Base-by-base conservation (phyloP, 176 grass and related monocot genomes). In the sorghum (Sorghum bicolor) region DNA sequence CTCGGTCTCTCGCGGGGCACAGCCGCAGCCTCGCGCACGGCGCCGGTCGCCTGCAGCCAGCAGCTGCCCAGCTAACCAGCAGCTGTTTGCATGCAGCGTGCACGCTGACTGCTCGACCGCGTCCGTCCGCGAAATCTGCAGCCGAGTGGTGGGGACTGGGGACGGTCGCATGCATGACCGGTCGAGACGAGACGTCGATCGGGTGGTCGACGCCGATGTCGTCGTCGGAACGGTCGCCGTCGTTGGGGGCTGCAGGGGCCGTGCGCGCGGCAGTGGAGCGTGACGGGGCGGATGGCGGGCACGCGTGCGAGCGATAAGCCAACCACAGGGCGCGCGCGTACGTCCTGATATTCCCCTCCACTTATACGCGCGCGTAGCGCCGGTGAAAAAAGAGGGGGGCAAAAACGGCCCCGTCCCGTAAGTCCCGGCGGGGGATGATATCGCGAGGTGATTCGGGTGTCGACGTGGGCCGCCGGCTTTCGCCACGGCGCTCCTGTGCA, bases 251-350 rank as follows among this genome's bases (percentile, higher is more conserved):
- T 12, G 53, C 22, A 55, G 19, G 67, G 79, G 45, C 39, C 7
- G 38, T 19, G 60, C 17, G 22, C 16, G 29, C 11, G 4, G 75
- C 19, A 83, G 83, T 86, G 87, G 84, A 38, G 53, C 11, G 70
- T 87, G 87, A 89, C 80, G 7, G 64, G 68, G 79, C 53, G 22
- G 67, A 29, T 30, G 72, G 36, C 19, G 69, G 36, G 43, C 61
- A 84, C 75, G 79, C 90, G 61, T 63, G 83, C 74, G 75, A 90
- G 79, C 75, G 76, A 82, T 81, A 81, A 81, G 87, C 87, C 77
- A 81, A 81, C 39, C 80, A 76, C 62, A 44, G 82, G 17, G 78
- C 70, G 61, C 17, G 69, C 76, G 70, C 66, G 14, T 28, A 39
- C 60, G 74, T 20, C 19, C 30, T 92, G 90, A 91, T 91, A 87